Evolutionary conservation across 345 rosid species (phyloP), one percentile per base, ranked within the genome.

Genomic region (Tarenaya hassleriana): DNA sequence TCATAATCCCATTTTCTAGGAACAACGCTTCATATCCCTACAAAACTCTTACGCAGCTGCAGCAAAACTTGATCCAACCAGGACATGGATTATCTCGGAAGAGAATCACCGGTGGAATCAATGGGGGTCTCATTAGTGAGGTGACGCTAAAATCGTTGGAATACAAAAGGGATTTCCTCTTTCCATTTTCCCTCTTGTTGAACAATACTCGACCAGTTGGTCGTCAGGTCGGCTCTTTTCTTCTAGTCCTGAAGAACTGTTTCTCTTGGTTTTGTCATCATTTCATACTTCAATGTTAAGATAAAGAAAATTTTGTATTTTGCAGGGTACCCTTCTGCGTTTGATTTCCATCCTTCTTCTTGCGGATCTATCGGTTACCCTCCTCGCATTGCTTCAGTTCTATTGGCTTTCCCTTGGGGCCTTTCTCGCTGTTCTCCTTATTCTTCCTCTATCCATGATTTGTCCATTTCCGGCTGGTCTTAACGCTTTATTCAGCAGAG

Each of bases 401-500:
- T 92, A 92, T 63, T 88, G 96, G 95, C 81, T 92, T 65, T 81
- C 88, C 66, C 76, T 92, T 24, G 96, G 75, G 18, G 88, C 76
- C 8, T 88, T 92, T 70, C 84, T 92, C 10, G 90, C 90, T 45
- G 76, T 88, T 51, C 76, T 92, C 75, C 88, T 92, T 55, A 60
- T 92, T 58, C 98, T 85, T 69, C 98, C 98, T 71, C 77, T 85
- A 7, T 73, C 96, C 34, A 61, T 88, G 66, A 90, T 92, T 54
- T 85, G 90, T 52, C 96, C 96, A 41, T 81, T 92, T 74, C 96
- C 88, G 2, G 95, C 98, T 7, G 98, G 96, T 37, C 69, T 92
- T 71, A 88, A 88, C 75, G 96, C 98, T 34, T 83, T 92, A 58
- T 79, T 84, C 66, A 88, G 98, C 71, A 88, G 69, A 74, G 96